A percentile compares a stretch with the other conserved stretches of the same genome.
Evolutionary conservation across 2,329 filamentous ascomycete genomes (phyloP).

Genomic region (Fusarium dlaminii): DNA sequence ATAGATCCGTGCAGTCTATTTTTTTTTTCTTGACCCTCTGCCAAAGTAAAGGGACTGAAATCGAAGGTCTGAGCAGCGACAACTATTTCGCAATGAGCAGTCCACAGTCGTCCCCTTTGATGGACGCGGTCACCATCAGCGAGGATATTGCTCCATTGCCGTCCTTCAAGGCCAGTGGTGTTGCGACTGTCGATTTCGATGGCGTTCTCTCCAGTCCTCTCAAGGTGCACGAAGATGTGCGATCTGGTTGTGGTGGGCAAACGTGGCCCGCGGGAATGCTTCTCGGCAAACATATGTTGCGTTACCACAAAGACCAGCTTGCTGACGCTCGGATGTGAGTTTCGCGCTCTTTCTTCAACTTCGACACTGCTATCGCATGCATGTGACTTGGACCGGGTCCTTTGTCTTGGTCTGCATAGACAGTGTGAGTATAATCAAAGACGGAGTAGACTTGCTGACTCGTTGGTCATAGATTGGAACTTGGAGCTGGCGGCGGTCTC

Average conservation of each 20-base stretch:
- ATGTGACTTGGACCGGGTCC: constrained; percentile 16
- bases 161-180: constrained; percentile 64
- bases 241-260: constrained; percentile 89
- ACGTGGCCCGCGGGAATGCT: constrained; percentile 95
- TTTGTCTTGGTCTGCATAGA: constrained; percentile 3
- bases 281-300: constrained; percentile 85
- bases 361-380: background rate
- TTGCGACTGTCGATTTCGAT: constrained; percentile 70
- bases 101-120: constrained; percentile 59
- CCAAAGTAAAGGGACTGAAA: background rate
- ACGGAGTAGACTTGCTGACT: constrained; percentile 34
- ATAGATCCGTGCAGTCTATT: constrained; percentile 5
- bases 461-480: constrained; percentile 73
- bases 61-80: background rate
- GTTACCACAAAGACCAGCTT: constrained; percentile 72
- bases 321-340: constrained; percentile 74
- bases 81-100: constrained; percentile 34
- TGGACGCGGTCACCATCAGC: constrained; percentile 62
- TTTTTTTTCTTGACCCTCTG: background rate
- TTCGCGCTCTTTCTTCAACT: constrained; percentile 6
- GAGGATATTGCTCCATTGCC: constrained; percentile 69
- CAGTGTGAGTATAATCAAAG: constrained; percentile 7
- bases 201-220: constrained; percentile 77
- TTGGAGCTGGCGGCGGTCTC: constrained; percentile 91
- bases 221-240: constrained; percentile 84